Evolutionary conservation across 306 rosid species (phyloP).

Genomic region (Carpinus viminea): DNA sequence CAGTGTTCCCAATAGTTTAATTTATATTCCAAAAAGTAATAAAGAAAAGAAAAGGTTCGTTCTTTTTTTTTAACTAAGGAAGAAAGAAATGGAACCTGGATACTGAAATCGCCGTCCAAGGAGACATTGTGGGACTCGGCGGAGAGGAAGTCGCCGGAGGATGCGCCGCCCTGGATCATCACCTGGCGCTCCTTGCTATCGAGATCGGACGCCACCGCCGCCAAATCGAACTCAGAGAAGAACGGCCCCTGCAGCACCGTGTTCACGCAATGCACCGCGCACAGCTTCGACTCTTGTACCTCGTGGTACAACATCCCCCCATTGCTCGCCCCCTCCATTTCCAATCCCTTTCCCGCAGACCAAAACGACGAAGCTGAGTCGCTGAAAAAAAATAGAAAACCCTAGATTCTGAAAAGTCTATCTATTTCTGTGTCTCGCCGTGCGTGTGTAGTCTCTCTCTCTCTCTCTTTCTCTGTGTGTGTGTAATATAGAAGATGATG

Average conservation of each 20-base stretch:
- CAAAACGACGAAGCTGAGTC: not conserved
- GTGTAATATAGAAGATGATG: not conserved
- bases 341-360: not conserved
- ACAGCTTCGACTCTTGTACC: constrained; percentile 96
- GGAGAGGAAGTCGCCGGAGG: constrained; percentile 71
- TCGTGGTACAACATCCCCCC: constrained; percentile 98
- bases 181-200: constrained; percentile 85
- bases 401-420: constrained; percentile 29
- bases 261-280: constrained; percentile 96
- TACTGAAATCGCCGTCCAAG: constrained; percentile 94
- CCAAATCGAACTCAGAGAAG: constrained; percentile 97
- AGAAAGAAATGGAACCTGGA: constrained; percentile 59
- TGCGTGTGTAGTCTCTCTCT: not conserved
- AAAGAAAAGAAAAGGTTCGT: no score
- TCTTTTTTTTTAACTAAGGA: no score
- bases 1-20: no score
- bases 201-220: constrained; percentile 94
- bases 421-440: not conserved
- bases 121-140: constrained; percentile 93
- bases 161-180: constrained; percentile 53
- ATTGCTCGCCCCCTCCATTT: constrained; percentile 91
- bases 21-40: no score
- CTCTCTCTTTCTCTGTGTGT: no score
- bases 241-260: constrained; percentile 90
- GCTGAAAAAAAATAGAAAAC: constrained; percentile 13